Evolutionary conservation across 1,139 yeast species (phyloP).

Genomic region (Hyphopichia burtonii): DNA sequence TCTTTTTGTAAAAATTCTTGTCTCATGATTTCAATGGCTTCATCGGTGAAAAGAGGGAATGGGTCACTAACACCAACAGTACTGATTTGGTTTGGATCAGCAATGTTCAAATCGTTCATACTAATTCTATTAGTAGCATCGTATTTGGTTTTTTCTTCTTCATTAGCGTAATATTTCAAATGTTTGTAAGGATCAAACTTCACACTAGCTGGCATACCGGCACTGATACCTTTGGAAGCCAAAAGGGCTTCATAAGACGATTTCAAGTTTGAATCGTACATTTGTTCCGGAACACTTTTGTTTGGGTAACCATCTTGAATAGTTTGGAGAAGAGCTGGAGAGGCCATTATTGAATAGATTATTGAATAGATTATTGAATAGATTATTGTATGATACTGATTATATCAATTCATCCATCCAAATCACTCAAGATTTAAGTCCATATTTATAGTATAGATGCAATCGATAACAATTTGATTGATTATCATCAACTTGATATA

Average conservation of each 20-base stretch:
- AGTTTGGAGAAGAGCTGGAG: conserved; percentile 8
- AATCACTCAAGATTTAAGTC: too few species aligned
- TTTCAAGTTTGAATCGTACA: conserved; percentile 16
- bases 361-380: too few species aligned
- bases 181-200: conserved; percentile 46
- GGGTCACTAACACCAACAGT: conserved; percentile 56
- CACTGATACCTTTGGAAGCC: conserved; percentile 4
- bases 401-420: too few species aligned
- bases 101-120: conserved; percentile 46
- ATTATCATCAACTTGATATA: too few species aligned
- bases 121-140: conserved; percentile 42
- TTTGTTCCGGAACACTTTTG: conserved; percentile 15
- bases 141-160: conserved; percentile 22
- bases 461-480: too few species aligned
- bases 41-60: conserved; percentile 56
- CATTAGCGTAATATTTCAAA: conserved; percentile 36
- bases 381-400: too few species aligned
- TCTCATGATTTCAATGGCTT: conserved; percentile 56
- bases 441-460: too few species aligned
- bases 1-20: conserved; percentile 48
- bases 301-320: conserved; percentile 21
- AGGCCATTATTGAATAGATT: conserved; percentile 6
- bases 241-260: conserved; percentile 18
- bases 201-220: neutral
- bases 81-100: conserved; percentile 39